Base-by-base conservation (phyloP, 2,329 filamentous ascomycete genomes). In the Sarocladiaceae sp. region DNA sequence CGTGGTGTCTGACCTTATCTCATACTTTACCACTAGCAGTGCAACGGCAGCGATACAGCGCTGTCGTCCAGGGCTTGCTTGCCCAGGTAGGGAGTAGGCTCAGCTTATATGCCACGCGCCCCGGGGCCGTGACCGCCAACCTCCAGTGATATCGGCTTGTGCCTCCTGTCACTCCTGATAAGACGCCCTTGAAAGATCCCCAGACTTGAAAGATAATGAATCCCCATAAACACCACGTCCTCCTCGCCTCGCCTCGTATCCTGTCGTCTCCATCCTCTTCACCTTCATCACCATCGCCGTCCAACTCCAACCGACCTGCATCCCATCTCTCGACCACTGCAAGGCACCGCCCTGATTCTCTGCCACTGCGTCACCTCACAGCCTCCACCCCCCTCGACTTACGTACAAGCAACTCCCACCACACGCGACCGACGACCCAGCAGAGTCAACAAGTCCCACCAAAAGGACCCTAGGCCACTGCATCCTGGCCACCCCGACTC, bases 171-270 rank as follows among this genome's bases (percentile, higher is more conserved):
- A n/a, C n/a, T n/a, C n/a, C n/a, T n/a, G n/a, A n/a, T n/a, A n/a
- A n/a, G n/a, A n/a, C n/a, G n/a, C n/a, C n/a, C n/a, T n/a, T n/a
- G n/a, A n/a, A n/a, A n/a, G n/a, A n/a, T n/a, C n/a, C n/a, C n/a
- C n/a, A n/a, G n/a, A n/a, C n/a, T n/a, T n/a, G n/a, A n/a, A n/a
- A n/a, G n/a, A n/a, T n/a, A n/a, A n/a, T n/a, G n/a, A n/a, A n/a
- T n/a, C n/a, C n/a, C n/a, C n/a, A 41, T 41, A 41, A 41, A 41
- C 37, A 41, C 37, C 37, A 41, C 37, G 23, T 41, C n/a, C n/a
- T 41, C 37, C 23, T 41, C 37, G 23, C 29, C 10, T 24, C 26
- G 16, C 37, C 23, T 39, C 19, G 7, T n/a, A 10, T 24, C 26
- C 34, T 35, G 10, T 20, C n/a, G n/a, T n/a, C n/a, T 15, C 15